Base-by-base conservation (phyloP, 148 eudicot species). In the Polygonum maritimum region DNA sequence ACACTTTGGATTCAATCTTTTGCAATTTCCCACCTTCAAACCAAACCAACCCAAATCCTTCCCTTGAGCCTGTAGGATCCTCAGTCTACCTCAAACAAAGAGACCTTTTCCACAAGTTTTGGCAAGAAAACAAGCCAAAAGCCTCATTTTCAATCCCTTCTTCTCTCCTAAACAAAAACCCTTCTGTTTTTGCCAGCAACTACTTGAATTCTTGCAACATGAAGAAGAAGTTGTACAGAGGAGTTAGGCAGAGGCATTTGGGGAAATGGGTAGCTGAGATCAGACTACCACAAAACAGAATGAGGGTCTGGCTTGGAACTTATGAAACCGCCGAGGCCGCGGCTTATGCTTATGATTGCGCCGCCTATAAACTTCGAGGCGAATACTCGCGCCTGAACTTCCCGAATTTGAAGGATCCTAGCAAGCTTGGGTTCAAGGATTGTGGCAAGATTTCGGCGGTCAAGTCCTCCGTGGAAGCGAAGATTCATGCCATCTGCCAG, bases 191-290 rank as follows among this genome's bases (percentile, higher is more conserved):
- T 52, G 0, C 72, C 26, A 65, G 54, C 75, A 47, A 58, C 21
- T 74, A 26, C 48, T 1, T 31, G 48, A 79, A 31, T 79, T 82
- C 84, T 2, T 48, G 26, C 51, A 15, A 2, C 19, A 31, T 9
- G 44, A 94, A 90, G 86, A 91, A 89, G 76, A 75, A 75, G 65
- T 26, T 26, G 7, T 75, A 75, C 3, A 75, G 76, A 39, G 76
- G 76, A 75, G 76, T 75, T 12, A 51, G 76, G 31, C 76, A 75
- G 21, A 48, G 76, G 15, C 76, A 75, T 45, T 11, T 52, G 86
- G 92, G 92, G 2, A 87, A 85, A 81, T 89, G 92, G 92, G 92
- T 89, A 13, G 92, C 92, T 3, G 92, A 89, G 76, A 89, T 89
- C 73, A 82, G 92, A 57, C 82, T 89, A 2, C 92, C 92, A 4